Percentiles rank a stretch among this genome's conserved stretches.
These are phyloP conservation scores for Darksidea phi DNA, from an alignment of 495 filamentous ascomycete genomes.

Conservation along the genomic window DNA sequence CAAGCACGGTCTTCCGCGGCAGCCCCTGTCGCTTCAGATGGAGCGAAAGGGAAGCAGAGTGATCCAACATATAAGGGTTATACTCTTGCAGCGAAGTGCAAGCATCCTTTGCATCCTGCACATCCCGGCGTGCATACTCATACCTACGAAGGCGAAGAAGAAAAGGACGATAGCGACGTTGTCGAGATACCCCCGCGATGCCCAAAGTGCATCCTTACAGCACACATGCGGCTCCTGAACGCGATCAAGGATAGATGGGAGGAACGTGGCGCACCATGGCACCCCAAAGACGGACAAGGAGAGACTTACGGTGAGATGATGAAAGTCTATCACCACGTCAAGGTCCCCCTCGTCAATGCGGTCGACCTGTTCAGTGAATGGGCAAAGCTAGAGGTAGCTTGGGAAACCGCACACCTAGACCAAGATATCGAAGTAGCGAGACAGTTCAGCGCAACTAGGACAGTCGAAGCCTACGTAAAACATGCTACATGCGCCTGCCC, in stretches of 20 bases:
- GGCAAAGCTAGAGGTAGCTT: not conserved
- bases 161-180: not conserved
- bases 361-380: not conserved
- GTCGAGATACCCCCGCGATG: not conserved
- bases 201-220: slow-evolving; percentile 3
- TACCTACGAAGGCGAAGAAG: not conserved
- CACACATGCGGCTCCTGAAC: not conserved
- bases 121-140: not conserved
- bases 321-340: not conserved
- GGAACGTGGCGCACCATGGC: slow-evolving; percentile 5
- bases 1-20: not conserved
- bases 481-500: not conserved
- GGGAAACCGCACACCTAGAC: not conserved
- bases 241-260: not conserved
- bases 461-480: not conserved
- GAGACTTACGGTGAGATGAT: not conserved
- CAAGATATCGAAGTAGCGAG: not conserved
- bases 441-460: not conserved
- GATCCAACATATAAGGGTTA: too few species aligned
- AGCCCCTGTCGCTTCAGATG: not conserved
- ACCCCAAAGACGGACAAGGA: not conserved
- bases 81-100: slow-evolving; percentile 8
- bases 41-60: not conserved
- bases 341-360: not conserved
- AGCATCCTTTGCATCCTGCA: slow-evolving; percentile 11